Percentiles rank a stretch among this genome's conserved stretches.
These are phyloP conservation scores for Botrytis elliptica DNA, from an alignment of 2,329 filamentous ascomycete genomes.

Conservation along the genomic window DNA sequence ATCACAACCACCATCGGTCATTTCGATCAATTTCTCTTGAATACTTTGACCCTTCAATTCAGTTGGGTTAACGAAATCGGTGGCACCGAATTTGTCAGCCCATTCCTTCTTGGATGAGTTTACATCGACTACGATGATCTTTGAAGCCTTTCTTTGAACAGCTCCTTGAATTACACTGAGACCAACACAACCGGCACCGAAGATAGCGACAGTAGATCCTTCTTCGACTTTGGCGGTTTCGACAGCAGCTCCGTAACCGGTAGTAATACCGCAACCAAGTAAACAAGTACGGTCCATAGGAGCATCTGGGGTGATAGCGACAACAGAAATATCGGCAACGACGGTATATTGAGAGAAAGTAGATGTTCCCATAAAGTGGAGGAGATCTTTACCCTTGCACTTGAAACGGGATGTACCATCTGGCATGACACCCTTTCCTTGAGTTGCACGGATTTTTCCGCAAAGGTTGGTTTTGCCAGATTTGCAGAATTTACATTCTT, in stretches of 20 bases:
- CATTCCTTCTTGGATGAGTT: constrained; percentile 91
- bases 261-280: constrained; percentile 97
- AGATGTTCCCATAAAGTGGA: constrained; percentile 99
- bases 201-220: constrained; percentile 86
- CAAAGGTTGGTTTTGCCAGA: constrained; percentile 99
- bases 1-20: constrained; percentile 97
- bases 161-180: constrained; percentile 94
- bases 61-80: constrained; percentile 92
- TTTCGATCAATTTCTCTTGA: constrained; percentile 89
- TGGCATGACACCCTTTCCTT: constrained; percentile 95
- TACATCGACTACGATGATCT: constrained; percentile 67
- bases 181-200: constrained; percentile 94
- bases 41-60: constrained; percentile 77
- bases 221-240: constrained; percentile 92
- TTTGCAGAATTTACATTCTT: constrained; percentile 99
- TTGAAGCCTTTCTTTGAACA: constrained; percentile 52
- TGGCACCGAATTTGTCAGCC: constrained; percentile 92
- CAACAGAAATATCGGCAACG: constrained; percentile 96
- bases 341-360: constrained; percentile 99
- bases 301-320: constrained; percentile 85
- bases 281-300: constrained; percentile 95
- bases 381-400: constrained; percentile 89
- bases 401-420: constrained; percentile 94
- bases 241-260: constrained; percentile 91
- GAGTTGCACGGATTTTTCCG: constrained; percentile 96